Conservation (phyloP, 345 rosid genomes). For the Bretschneidera sinensis region DNA sequence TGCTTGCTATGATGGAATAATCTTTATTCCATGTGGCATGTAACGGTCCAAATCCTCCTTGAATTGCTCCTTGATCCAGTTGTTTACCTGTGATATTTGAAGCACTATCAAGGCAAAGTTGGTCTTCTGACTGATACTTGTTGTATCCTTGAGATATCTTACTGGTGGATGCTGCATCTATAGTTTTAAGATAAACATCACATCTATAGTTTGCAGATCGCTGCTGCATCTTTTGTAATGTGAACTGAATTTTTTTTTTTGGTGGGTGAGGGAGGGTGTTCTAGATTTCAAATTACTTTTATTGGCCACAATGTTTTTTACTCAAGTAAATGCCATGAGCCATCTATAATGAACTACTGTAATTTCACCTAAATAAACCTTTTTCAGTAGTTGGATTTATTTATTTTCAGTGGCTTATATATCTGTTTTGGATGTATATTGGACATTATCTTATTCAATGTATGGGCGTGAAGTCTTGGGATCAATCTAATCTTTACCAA, state of each 20-base stretch:
- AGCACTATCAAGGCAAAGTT: background rate
- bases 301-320: background rate
- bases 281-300: too few relatives aligned
- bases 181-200: too few relatives aligned
- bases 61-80: background rate
- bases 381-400: too few relatives aligned
- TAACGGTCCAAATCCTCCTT: background rate
- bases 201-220: too few relatives aligned
- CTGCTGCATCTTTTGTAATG: too few relatives aligned
- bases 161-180: background rate
- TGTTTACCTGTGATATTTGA: background rate
- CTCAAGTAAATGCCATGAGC: background rate
- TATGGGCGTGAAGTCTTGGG: conserved; percentile 19
- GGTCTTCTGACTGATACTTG: background rate
- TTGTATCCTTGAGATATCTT: background rate
- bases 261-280: background rate
- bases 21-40: background rate
- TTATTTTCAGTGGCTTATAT: too few relatives aligned
- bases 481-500: conserved; percentile 23
- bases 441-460: conserved; percentile 26
- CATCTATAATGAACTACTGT: background rate
- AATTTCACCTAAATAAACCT: conserved; percentile 8
- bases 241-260: too few relatives aligned
- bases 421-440: conserved; percentile 15
- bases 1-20: background rate